Conservation (phyloP, 2,329 filamentous ascomycete species). For the Fusarium sp. region DNA sequence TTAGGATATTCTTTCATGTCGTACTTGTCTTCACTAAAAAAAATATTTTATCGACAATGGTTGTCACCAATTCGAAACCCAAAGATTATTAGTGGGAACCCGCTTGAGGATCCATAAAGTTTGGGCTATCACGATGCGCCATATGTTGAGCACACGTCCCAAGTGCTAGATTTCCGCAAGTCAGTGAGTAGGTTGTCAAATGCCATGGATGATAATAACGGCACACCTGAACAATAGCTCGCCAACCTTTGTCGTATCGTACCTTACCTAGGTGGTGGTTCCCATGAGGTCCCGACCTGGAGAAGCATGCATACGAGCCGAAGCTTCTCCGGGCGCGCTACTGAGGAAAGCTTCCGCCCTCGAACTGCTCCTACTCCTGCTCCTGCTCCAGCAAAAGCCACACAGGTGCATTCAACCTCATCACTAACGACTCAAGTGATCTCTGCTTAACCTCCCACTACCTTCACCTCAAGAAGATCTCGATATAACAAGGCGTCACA, state of each 20-base stretch:
- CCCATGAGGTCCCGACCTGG: background rate
- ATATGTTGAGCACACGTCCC: background rate
- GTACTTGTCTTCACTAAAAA: background rate
- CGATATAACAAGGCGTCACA: too few species aligned
- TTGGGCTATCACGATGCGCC: background rate
- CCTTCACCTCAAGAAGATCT: background rate
- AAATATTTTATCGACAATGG: background rate
- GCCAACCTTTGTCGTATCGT: background rate
- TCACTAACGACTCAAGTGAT: background rate
- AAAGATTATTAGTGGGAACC: background rate
- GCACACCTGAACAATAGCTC: background rate
- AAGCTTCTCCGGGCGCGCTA: conserved; percentile 27
- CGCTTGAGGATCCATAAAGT: background rate
- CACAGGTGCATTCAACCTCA: background rate
- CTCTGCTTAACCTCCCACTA: background rate
- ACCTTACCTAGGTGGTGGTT: background rate
- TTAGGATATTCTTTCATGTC: background rate
- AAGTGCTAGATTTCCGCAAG: background rate
- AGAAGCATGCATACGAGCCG: conserved; percentile 13
- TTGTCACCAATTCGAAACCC: background rate
- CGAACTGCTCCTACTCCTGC: background rate
- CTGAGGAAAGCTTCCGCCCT: conserved; percentile 1
- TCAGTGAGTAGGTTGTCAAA: background rate
- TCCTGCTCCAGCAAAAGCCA: background rate
- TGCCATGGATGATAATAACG: background rate